A percentile compares a stretch with the other conserved stretches of the same genome.
Evolutionary conservation across 441 rosid species (phyloP).

Genomic region (Populus hybrid): DNA sequence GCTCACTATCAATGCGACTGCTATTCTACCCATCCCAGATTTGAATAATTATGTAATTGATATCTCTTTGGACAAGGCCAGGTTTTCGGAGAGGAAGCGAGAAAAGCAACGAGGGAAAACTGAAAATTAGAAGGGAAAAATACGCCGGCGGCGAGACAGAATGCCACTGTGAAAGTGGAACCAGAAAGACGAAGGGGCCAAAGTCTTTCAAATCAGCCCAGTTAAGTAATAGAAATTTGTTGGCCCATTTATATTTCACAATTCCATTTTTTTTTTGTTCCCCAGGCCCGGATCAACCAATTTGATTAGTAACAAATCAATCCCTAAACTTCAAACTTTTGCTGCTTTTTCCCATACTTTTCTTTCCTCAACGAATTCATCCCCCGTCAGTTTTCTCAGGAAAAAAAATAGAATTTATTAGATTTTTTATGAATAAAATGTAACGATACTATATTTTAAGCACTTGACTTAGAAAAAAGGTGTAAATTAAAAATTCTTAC

Average conservation of each 20-base stretch:
- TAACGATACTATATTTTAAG: too few relatives aligned
- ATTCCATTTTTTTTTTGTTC: neutral
- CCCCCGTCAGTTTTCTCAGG: too few relatives aligned
- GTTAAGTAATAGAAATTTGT: too few relatives aligned
- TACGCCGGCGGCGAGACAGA: neutral
- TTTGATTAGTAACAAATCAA: too few relatives aligned
- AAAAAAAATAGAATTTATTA: too few relatives aligned
- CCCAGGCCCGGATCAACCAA: too few relatives aligned
- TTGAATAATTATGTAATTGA: neutral
- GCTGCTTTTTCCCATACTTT: too few relatives aligned
- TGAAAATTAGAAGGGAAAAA: neutral
- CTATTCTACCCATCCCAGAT: conserved; percentile 55
- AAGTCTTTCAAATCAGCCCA: neutral
- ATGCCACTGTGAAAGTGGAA: neutral
- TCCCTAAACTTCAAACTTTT: too few relatives aligned
- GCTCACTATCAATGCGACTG: conserved; percentile 64
- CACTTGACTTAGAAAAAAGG: too few relatives aligned
- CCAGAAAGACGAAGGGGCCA: neutral
- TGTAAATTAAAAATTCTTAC: too few relatives aligned
- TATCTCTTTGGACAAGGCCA: neutral
- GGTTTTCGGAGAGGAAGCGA: neutral
- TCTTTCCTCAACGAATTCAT: too few relatives aligned
- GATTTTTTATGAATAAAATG: too few relatives aligned
- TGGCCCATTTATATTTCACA: neutral
- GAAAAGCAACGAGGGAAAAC: neutral